Evolutionary conservation across 305 asterid genomes (phyloP).

Genomic region (Fraxinus angustifolia): DNA sequence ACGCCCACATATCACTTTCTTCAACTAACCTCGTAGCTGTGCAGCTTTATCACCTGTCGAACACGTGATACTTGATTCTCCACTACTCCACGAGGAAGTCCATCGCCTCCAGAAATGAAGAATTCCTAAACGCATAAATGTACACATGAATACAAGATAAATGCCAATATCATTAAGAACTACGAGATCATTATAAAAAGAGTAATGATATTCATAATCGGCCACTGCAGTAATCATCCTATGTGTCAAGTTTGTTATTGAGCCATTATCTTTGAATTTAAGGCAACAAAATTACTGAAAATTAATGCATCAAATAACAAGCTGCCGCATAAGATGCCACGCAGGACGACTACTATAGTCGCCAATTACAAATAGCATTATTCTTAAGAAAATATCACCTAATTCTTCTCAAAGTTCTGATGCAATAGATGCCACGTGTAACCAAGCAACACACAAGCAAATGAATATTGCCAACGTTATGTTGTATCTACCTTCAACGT

Average conservation of each 20-base stretch:
- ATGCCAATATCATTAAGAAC: background rate
- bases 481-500: slow-evolving; percentile 61
- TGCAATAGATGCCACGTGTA: background rate
- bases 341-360: background rate
- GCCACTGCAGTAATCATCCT: background rate
- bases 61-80: slow-evolving; percentile 87
- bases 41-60: slow-evolving; percentile 76
- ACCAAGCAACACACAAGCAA: background rate
- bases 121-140: slow-evolving; percentile 51
- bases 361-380: background rate
- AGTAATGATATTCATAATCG: background rate
- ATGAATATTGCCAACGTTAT: background rate
- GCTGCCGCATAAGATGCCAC: background rate
- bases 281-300: background rate
- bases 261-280: background rate
- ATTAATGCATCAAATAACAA: background rate
- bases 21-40: slow-evolving; percentile 78
- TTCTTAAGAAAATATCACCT: background rate
- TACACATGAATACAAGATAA: slow-evolving; percentile 10
- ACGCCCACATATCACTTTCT: background rate
- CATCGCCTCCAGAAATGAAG: slow-evolving; percentile 97
- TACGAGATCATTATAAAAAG: background rate
- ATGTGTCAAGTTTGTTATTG: background rate
- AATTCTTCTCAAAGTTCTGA: background rate
- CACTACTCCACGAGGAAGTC: slow-evolving; percentile 98